Base-by-base conservation (phyloP, 2,329 filamentous ascomycete genomes). In the Diaporthe ampelina region DNA sequence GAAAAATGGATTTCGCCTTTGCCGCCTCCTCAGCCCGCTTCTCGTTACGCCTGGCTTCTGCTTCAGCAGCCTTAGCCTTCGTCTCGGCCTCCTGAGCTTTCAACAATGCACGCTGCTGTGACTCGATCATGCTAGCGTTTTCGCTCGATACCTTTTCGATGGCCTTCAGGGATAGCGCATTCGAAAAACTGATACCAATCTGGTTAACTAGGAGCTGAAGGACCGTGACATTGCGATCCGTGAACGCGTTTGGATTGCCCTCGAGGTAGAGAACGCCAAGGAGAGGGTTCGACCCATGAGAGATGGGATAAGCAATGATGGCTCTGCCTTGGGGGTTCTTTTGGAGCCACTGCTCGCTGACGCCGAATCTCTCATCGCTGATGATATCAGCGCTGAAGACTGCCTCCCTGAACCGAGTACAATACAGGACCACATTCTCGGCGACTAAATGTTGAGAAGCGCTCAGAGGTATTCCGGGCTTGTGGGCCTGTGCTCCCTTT, bases 11-110 rank as follows among this genome's bases (percentile, higher is more conserved):
- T 81, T 96, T 96, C 52, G 94, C 94, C 82, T 94, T 94, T 29
- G 94, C 93, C 15, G 94, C 94, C 81, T 96, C 94, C 80, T 96
- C 94, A 21, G 94, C 94, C 52, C 95, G 88, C 82, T 94, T 93
- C 81, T 95, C 93, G 81, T 94, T 95, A 75, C 92, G 90, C 80
- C 94, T 91, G 10, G 94, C 94, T 80, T 94, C 91, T 0, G 92
- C 91, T 81, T 95, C 93, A 0, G 94, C 94, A 70, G 90, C 85
- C 81, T 94, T 95, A 13, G 94, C 94, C 81, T 95, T 95, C 75
- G 89, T 89, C 81, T 95, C 93, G 0, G 94, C 92, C 75, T 92
- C 90, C 72, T 92, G 88, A 17, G 94, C 94, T 80, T 95, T 92
- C 4, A 88, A 89, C 13, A 95, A 86, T 3, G 94, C 92, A 37